Evolutionary conservation across 148 eudicot genomes (phyloP).

Genomic region (Spergularia marina): DNA sequence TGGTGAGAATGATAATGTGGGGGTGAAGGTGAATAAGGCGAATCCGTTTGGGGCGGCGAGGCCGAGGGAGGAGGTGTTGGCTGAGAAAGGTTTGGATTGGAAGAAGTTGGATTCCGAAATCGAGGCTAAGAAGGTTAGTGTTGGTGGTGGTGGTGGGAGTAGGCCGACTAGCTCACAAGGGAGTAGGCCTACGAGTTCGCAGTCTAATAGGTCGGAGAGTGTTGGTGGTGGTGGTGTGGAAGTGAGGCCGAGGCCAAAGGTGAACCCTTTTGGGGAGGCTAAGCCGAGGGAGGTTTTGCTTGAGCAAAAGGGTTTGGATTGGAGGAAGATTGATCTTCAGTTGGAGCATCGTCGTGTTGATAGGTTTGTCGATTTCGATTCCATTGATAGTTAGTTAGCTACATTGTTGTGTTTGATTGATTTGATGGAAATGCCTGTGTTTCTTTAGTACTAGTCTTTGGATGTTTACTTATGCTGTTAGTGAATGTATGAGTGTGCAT

Average conservation of each 20-base stretch:
- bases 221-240: constrained; percentile 27
- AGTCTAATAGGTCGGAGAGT: constrained; percentile 36
- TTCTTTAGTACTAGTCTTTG: not conserved
- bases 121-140: constrained; percentile 57
- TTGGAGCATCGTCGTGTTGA: constrained; percentile 70
- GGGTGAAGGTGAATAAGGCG: constrained; percentile 43
- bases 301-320: constrained; percentile 83
- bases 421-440: constrained; percentile 5
- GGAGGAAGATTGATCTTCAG: constrained; percentile 92
- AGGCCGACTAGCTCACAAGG: constrained; percentile 75
- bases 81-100: constrained; percentile 88
- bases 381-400: not conserved
- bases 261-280: constrained; percentile 97
- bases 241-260: constrained; percentile 57
- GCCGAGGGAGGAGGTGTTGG: constrained; percentile 86
- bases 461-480: not conserved
- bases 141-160: constrained; percentile 32
- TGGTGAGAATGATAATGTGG: not conserved
- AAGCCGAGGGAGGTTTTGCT: constrained; percentile 95
- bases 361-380: constrained; percentile 42
- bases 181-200: constrained; percentile 54
- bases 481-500: not conserved
- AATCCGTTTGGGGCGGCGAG: constrained; percentile 89
- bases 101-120: constrained; percentile 72
- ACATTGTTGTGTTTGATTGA: not conserved